Conservation (phyloP, 2,329 filamentous ascomycete genomes). For the Fusarium sp. region DNA sequence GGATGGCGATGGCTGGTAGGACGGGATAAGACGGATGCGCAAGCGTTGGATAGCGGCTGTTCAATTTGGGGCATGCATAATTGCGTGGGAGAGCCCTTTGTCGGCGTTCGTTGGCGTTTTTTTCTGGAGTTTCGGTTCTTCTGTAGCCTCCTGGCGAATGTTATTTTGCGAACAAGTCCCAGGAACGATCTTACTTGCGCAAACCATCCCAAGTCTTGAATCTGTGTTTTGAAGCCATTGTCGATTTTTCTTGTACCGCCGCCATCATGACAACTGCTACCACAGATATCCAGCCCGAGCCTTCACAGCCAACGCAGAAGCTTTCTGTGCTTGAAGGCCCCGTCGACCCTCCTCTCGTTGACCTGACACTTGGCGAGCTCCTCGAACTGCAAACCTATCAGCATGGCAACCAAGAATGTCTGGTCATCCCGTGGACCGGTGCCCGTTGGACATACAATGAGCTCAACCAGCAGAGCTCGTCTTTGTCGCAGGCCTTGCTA, state of each 20-base stretch:
- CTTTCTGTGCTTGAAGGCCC: slow-evolving; percentile 72
- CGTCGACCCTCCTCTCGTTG: slow-evolving; percentile 71
- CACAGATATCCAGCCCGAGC: slow-evolving; percentile 43
- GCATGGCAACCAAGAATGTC: slow-evolving; percentile 70
- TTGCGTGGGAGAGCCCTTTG: slow-evolving; percentile 27
- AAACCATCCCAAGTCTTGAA: slow-evolving; percentile 6
- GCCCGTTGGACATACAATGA: slow-evolving; percentile 75
- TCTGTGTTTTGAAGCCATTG: slow-evolving; percentile 1
- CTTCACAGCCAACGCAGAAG: slow-evolving; percentile 48
- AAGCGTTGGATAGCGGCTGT: slow-evolving; percentile 26
- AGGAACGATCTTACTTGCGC: background rate
- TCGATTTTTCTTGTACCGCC: background rate
- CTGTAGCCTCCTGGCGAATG: background rate
- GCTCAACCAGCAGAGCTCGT: slow-evolving; percentile 67
- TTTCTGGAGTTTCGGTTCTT: slow-evolving; percentile 3
- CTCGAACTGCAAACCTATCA: slow-evolving; percentile 73
- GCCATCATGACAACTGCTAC: slow-evolving; percentile 45
- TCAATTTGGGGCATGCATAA: slow-evolving; percentile 29
- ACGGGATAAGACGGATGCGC: slow-evolving; percentile 37
- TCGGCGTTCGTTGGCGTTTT: slow-evolving; percentile 5
- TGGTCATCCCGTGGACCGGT: slow-evolving; percentile 79
- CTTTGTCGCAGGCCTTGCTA: slow-evolving; percentile 70
- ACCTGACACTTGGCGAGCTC: slow-evolving; percentile 75
- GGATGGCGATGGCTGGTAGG: slow-evolving; percentile 20
- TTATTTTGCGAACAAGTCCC: background rate